A percentile compares a stretch with the other conserved stretches of the same genome.
phyloP scores from a whole-genome alignment of 306 rosid species.

The Quercus variabilis region DNA sequence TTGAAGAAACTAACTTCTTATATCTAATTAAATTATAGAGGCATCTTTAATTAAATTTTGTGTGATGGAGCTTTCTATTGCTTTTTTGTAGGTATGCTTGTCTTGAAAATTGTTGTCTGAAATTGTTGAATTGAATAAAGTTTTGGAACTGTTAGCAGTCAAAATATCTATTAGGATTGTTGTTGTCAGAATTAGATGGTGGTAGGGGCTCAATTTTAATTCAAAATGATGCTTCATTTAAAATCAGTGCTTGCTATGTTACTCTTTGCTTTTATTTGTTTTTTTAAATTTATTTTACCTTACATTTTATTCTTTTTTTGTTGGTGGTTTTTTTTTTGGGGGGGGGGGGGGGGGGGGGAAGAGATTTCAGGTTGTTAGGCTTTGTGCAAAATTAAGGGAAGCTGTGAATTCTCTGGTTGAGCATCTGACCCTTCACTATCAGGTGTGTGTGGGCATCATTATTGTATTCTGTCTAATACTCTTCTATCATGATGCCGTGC shows the following conservation, averaged over 20 bases:
- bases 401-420: conserved; percentile 99
- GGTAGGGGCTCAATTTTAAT: neutral
- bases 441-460: conserved; percentile 44
- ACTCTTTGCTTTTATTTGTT: neutral
- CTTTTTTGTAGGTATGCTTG: neutral
- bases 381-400: conserved; percentile 96
- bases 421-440: conserved; percentile 97
- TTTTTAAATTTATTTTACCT: neutral
- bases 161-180: neutral
- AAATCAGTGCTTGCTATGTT: neutral
- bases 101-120: neutral
- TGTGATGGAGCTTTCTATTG: neutral
- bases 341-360: too few relatives aligned
- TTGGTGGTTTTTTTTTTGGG: neutral
- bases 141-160: neutral
- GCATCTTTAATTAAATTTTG: neutral
- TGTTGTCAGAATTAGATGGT: neutral
- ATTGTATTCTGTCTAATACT: neutral
- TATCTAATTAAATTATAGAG: neutral
- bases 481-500: too few relatives aligned
- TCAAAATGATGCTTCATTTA: neutral
- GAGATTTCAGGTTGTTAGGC: conserved; percentile 82
- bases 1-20: neutral
- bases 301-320: neutral
- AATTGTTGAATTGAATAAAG: neutral